Base-by-base conservation (phyloP, 2,329 filamentous ascomycete species). In the Venturia aucupariae region DNA sequence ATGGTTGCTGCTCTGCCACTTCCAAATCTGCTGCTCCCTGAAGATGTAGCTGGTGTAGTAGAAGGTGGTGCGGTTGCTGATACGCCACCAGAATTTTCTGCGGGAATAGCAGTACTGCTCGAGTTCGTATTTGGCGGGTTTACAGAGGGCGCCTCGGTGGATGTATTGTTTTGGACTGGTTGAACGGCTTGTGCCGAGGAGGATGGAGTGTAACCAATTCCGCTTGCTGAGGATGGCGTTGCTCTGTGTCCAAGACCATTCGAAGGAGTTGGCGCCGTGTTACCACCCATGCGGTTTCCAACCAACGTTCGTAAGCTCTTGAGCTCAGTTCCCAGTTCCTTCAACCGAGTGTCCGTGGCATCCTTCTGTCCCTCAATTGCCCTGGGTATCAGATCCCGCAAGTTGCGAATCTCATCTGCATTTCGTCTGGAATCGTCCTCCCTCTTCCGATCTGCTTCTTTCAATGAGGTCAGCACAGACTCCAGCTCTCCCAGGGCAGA, bases 251-350 rank as follows among this genome's bases (percentile, higher is more conserved):
- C 38, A 8, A 30, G 35, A 13, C 38, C 59, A 7, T 41, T 62
- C 22, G 38, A 71, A 5, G 72, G 60, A 0, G 67, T 64, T 35
- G 61, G 61, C 32, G 48, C 61, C 19, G 69, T 69, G 17, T 73
- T 65, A 65, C 73, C 73, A 51, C 61, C 32, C 71, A 88, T 80
- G 54, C 86, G 78, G 74, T 86, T 88, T 41, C 81, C 81, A 61
- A 99, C 85, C 63, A 99, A 81, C 2, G 90, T 90, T 82, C 97
- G 97, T 71, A 99, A 79, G 74, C 92, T 97, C 80, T 90, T 91
- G 70, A 99, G 81, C 76, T 99, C 94, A 7, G 82, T 84, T 69
- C 90, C 90, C 68, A 99, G 84, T 70, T 97, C 94, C 75, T 87
- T 89, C 65, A 99, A 79, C 60, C 92, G 84, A 68, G 81, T 84